Percentiles rank a stretch among this genome's conserved stretches.
phyloP scores from a whole-genome alignment of 148 eudicot genomes.

The Drosera capensis region DNA sequence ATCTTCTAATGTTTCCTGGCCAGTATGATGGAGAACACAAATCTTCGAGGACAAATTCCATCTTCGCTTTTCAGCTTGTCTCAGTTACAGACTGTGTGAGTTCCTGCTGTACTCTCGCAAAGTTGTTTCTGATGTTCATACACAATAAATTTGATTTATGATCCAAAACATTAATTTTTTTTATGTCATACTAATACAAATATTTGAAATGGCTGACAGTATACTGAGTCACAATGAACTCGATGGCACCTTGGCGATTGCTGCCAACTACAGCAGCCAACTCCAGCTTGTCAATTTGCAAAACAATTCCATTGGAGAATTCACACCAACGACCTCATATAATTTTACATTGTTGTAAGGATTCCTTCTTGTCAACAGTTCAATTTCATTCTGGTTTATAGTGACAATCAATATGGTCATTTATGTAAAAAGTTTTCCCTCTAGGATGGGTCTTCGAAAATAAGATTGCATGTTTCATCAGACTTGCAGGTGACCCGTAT shows the following conservation, averaged over 20 bases:
- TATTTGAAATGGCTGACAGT: constrained; percentile 15
- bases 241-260: constrained; percentile 44
- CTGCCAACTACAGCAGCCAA: constrained; percentile 27
- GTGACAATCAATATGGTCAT: background rate
- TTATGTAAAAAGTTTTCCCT: background rate
- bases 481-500: constrained; percentile 20
- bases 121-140: background rate
- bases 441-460: too few relatives aligned
- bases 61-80: constrained; percentile 28
- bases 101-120: constrained; percentile 6
- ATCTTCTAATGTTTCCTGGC: too few relatives aligned
- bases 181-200: background rate
- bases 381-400: background rate
- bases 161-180: too few relatives aligned
- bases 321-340: constrained; percentile 12
- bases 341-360: constrained; percentile 3
- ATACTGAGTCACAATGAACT: constrained; percentile 30
- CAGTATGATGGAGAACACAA: constrained; percentile 40
- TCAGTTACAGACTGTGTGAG: constrained; percentile 58
- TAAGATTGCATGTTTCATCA: background rate
- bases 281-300: constrained; percentile 48
- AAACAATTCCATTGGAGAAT: constrained; percentile 29
- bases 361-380: background rate
- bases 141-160: too few relatives aligned
- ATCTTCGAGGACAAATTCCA: constrained; percentile 35